Percentiles rank a stretch among this genome's conserved stretches.
Evolutionary conservation across 2,329 filamentous ascomycete species (phyloP).

Genomic region (Fusarium sp.): DNA sequence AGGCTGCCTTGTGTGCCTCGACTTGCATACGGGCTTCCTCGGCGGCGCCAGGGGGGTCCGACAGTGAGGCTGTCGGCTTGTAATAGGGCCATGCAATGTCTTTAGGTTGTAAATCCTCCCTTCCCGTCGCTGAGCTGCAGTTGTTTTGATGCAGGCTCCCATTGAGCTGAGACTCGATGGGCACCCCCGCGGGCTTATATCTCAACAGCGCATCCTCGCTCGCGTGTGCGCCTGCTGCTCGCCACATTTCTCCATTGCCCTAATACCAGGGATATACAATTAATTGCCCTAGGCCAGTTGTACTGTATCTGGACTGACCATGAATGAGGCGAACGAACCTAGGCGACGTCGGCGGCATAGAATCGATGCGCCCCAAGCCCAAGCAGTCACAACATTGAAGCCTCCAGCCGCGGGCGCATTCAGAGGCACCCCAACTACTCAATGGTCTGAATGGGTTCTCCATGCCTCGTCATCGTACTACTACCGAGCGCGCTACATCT

Average conservation of each 20-base stretch:
- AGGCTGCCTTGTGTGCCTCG: slow-evolving; percentile 23
- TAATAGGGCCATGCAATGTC: not conserved
- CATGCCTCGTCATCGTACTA: slow-evolving; percentile 30
- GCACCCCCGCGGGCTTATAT: slow-evolving; percentile 26
- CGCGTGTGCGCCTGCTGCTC: not conserved
- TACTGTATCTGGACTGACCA: not conserved
- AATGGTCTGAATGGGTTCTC: slow-evolving; percentile 37
- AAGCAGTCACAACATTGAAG: slow-evolving; percentile 5
- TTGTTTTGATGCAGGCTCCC: not conserved
- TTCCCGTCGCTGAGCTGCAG: slow-evolving; percentile 11
- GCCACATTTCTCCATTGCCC: not conserved
- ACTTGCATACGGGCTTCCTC: slow-evolving; percentile 27
- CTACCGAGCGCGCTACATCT: slow-evolving; percentile 40
- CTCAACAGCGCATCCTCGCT: slow-evolving; percentile 10
- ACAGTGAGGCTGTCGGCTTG: slow-evolving; percentile 40
- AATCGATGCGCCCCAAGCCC: slow-evolving; percentile 8
- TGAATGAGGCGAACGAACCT: slow-evolving; percentile 6
- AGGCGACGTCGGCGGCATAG: not conserved
- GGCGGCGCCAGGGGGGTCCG: slow-evolving; percentile 12
- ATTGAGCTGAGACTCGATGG: slow-evolving; percentile 2
- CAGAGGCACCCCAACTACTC: not conserved
- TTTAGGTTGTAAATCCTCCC: slow-evolving; percentile 10
- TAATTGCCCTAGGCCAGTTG: not conserved
- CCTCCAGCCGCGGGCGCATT: not conserved
- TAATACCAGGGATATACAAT: not conserved